These are phyloP conservation scores for Brettanomyces anomalus DNA, from an alignment of 805 yeast species.

Conservation along the genomic window DNA sequence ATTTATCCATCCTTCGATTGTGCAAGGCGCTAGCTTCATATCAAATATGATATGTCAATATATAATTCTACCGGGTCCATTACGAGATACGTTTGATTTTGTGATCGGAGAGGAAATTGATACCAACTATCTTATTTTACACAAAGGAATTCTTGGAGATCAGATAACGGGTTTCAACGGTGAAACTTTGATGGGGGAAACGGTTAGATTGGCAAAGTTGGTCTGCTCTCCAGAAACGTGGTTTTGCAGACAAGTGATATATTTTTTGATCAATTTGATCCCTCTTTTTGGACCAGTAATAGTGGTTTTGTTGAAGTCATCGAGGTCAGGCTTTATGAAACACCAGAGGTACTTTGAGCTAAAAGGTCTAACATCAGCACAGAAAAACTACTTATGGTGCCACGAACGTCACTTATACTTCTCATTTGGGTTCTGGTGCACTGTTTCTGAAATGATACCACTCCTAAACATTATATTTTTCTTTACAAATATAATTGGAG, in stretches of 20 bases:
- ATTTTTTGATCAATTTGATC: slow-evolving; percentile 34
- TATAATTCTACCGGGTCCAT: slow-evolving; percentile 25
- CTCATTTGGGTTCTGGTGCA: slow-evolving; percentile 44
- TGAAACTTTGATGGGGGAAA: slow-evolving; percentile 18
- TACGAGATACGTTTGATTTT: slow-evolving; percentile 24
- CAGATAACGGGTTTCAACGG: slow-evolving; percentile 18
- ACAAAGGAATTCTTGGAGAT: slow-evolving; percentile 16
- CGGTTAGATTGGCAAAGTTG: slow-evolving; percentile 11
- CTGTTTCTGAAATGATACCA: slow-evolving; percentile 46
- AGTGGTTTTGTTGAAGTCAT: slow-evolving; percentile 42
- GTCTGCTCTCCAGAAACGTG: slow-evolving; percentile 31
- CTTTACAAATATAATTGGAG: slow-evolving; percentile 52
- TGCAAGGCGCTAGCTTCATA: slow-evolving; percentile 24
- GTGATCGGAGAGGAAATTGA: slow-evolving; percentile 16
- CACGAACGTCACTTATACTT: slow-evolving; percentile 27
- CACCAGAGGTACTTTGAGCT: slow-evolving; percentile 50
- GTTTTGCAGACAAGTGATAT: slow-evolving; percentile 27
- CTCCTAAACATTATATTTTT: slow-evolving; percentile 42
- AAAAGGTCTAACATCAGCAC: slow-evolving; percentile 38
- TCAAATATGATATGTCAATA: slow-evolving; percentile 20
- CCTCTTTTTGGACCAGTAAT: slow-evolving; percentile 55
- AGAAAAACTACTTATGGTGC: slow-evolving; percentile 30
- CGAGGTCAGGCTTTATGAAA: slow-evolving; percentile 41
- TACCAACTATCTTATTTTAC: slow-evolving; percentile 12
- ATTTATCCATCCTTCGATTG: slow-evolving; percentile 16